Conservation (phyloP, 1,139 yeast genomes). For the Scheffersomyces lignicola region DNA sequence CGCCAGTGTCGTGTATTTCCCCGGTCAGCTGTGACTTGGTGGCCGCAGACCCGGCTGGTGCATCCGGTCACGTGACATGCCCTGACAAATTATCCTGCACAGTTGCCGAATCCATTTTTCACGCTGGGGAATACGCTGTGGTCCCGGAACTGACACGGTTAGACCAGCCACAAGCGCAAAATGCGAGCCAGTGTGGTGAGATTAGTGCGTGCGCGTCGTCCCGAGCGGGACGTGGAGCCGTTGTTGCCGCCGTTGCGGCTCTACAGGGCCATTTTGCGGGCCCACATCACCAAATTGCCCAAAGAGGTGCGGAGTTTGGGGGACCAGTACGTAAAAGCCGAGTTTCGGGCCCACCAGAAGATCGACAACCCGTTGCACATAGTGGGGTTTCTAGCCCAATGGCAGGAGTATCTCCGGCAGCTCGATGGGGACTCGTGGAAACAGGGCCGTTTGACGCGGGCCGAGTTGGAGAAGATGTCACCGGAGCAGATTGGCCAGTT, state of each 20-base stretch:
- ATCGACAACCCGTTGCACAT: constrained; percentile 90
- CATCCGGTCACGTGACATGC: too few relatives aligned
- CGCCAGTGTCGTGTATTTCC: too few relatives aligned
- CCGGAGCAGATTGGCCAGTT: constrained; percentile 90
- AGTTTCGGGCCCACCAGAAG: constrained; percentile 80
- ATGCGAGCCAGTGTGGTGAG: constrained; percentile 54
- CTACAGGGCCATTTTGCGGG: constrained; percentile 75
- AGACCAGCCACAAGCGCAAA: too few relatives aligned
- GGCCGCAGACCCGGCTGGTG: too few relatives aligned
- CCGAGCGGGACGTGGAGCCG: constrained; percentile 54
- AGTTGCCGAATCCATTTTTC: too few relatives aligned
- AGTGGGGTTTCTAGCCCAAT: constrained; percentile 86
- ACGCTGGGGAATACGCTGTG: too few relatives aligned
- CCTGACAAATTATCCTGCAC: too few relatives aligned
- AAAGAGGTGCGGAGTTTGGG: constrained; percentile 74
- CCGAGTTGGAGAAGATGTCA: constrained; percentile 75
- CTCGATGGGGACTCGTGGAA: constrained; percentile 80
- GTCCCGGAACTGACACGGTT: too few relatives aligned
- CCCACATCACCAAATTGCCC: constrained; percentile 68
- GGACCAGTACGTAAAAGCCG: constrained; percentile 85
- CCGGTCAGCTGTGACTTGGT: too few relatives aligned
- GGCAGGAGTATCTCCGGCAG: constrained; percentile 86
- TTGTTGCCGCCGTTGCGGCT: constrained; percentile 79
- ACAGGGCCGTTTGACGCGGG: constrained; percentile 62
- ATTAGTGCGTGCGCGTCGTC: constrained; percentile 58